These are phyloP conservation scores for Canariomyces notabilis DNA, from an alignment of 2,329 filamentous ascomycete species.

Conservation along the genomic window DNA sequence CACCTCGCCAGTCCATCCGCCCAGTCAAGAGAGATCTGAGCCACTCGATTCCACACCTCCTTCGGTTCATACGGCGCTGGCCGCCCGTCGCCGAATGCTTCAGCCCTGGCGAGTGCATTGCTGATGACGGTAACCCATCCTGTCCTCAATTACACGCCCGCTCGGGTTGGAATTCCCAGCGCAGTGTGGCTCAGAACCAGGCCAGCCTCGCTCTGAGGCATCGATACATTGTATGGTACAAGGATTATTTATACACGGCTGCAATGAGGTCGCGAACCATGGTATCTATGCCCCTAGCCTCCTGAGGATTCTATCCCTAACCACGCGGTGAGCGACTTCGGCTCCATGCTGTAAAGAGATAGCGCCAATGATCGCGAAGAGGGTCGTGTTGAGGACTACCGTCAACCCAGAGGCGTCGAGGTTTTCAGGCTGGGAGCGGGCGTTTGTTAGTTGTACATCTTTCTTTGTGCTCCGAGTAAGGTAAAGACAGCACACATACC, in stretches of 20 bases:
- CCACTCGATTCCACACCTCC: too few species aligned
- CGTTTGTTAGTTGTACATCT: constrained; percentile 9
- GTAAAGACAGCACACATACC: constrained; percentile 44
- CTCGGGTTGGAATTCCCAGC: too few species aligned
- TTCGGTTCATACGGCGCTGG: too few species aligned
- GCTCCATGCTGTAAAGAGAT: constrained; percentile 84
- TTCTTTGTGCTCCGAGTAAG: not conserved
- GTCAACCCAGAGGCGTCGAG: constrained; percentile 68
- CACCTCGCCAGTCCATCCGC: too few species aligned
- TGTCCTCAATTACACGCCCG: too few species aligned
- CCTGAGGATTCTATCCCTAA: constrained; percentile 69
- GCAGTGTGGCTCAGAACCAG: too few species aligned
- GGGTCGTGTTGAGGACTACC: constrained; percentile 66
- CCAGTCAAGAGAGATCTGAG: too few species aligned
- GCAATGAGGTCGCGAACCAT: constrained; percentile 3
- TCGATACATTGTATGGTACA: constrained; percentile 27
- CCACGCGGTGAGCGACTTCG: constrained; percentile 67
- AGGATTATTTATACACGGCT: constrained; percentile 23
- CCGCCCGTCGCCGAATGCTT: too few species aligned
- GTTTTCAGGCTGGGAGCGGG: constrained; percentile 50
- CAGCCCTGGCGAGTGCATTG: too few species aligned
- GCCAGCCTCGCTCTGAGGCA: constrained; percentile 20
- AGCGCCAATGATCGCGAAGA: constrained; percentile 85
- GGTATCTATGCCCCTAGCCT: constrained; percentile 26
- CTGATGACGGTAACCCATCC: too few species aligned